Conservation (phyloP, 2,329 filamentous ascomycete species). For the Ascochyta clinopodiicola region DNA sequence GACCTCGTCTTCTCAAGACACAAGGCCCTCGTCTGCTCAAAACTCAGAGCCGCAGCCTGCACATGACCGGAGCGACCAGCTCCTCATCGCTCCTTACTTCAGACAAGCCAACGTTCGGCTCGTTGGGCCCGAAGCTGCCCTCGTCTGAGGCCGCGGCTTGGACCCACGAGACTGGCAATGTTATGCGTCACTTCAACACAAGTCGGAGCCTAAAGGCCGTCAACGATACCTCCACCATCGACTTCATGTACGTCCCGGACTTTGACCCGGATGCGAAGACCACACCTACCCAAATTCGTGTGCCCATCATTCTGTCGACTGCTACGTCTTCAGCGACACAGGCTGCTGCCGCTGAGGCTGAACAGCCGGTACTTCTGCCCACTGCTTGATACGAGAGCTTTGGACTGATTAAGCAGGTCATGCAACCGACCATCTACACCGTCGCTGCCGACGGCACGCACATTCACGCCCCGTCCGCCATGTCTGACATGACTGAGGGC, state of each 20-base stretch:
- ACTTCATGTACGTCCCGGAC: constrained; percentile 67
- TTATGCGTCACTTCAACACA: constrained; percentile 66
- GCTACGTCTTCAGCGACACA: constrained; percentile 19
- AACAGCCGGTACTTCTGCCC: constrained; percentile 30
- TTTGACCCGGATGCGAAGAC: constrained; percentile 52
- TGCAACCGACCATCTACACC: constrained; percentile 65
- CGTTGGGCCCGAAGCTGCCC: constrained; percentile 58
- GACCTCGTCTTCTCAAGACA: constrained; percentile 15
- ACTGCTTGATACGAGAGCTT: constrained; percentile 15
- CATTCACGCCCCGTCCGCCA: constrained; percentile 58
- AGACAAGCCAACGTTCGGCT: constrained; percentile 56
- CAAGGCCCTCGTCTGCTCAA: constrained; percentile 14
- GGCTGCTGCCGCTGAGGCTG: constrained; percentile 33
- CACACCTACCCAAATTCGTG: constrained; percentile 49
- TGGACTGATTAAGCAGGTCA: constrained; percentile 46
- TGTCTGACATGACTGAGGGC: constrained; percentile 66
- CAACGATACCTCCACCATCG: constrained; percentile 66
- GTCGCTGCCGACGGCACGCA: constrained; percentile 57
- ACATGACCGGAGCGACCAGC: constrained; percentile 67
- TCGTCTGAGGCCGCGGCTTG: constrained; percentile 55
- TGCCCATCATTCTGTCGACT: constrained; percentile 57
- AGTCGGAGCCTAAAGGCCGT: constrained; percentile 63
- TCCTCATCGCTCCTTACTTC: constrained; percentile 58
- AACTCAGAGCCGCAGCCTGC: constrained; percentile 56
- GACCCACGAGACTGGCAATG: constrained; percentile 33